Evolutionary conservation across 164 flowering plant genomes (phyloP), one percentile per base, ranked within the genome.

Genomic region (Sextonia rubra): DNA sequence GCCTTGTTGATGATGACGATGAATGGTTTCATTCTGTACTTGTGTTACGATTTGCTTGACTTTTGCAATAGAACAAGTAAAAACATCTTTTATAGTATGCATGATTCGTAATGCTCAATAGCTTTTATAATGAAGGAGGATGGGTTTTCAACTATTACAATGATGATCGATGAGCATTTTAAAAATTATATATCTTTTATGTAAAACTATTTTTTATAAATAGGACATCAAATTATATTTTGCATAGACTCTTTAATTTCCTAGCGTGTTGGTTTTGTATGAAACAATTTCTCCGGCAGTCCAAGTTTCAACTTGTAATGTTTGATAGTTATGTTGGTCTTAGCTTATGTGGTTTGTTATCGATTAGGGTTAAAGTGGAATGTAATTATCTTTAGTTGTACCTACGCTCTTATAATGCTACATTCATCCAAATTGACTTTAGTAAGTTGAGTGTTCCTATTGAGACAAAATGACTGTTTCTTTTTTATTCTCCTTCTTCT

Each of bases 381-480:
- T 15, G 62, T 55, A 64, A 4, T 2, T 37, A 14, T 24, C 17
- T 67, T 27, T 44, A 47, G 5, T 12, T 23, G 11, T 69, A 37
- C 26, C 37, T 29, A 12, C 14, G 60, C 23, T 9, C 22, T 44
- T 66, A 3, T 77, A 32, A 30, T 44, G 37, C 26, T 67, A 24
- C 32, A 63, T 74, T n/a, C 55, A 17, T 72, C 65, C 29, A 62
- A 17, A 29, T 49, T 48, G n/a, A 58, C 80, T 71, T 67, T 77
- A 95, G 99, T 89, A 95, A 95, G 84, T 84, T 95, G 69, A 98
- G 99, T 32, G 97, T 96, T 55, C 99, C 99, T 60, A 96, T 96
- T 85, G 93, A 96, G 84, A n/a, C n/a, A n/a, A n/a, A n/a, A 96
- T 98, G 65, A 92, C 99, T 69, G 82, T 96, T 68, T 96, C 99